A percentile compares a stretch with the other conserved stretches of the same genome.
Conservation (phyloP, 1,284 basidiomycete species). For the Sanghuangporus weigelae region DNA sequence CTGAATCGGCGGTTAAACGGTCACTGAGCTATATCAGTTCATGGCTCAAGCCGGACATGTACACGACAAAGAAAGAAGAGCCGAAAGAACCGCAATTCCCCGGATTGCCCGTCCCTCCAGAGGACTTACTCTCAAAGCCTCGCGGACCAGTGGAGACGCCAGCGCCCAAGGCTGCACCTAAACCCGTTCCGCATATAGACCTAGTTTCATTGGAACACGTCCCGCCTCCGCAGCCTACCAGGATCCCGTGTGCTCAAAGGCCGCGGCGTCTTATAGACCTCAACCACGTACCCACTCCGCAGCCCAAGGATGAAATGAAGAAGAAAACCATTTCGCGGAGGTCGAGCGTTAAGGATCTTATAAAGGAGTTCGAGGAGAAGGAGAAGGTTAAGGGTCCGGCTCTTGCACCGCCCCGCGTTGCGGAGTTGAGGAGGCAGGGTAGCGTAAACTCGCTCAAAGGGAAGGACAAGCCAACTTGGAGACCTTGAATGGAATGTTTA, state of each 20-base stretch:
- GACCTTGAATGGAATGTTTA: slow-evolving; percentile 16
- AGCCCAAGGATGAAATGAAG: slow-evolving; percentile 20
- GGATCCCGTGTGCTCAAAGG: slow-evolving; percentile 35
- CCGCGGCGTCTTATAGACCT: slow-evolving; percentile 48
- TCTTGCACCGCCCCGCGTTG: slow-evolving; percentile 22
- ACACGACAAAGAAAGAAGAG: slow-evolving; percentile 7
- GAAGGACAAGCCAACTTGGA: slow-evolving; percentile 22
- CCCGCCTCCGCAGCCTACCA: slow-evolving; percentile 34
- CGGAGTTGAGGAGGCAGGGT: slow-evolving; percentile 20
- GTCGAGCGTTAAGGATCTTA: slow-evolving; percentile 65
- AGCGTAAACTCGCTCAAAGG: slow-evolving; percentile 26
- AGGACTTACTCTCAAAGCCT: slow-evolving; percentile 40
- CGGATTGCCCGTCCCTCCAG: slow-evolving; percentile 49
- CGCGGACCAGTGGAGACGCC: slow-evolving; percentile 58
- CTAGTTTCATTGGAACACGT: slow-evolving; percentile 53
- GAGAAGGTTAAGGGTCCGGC: slow-evolving; percentile 26
- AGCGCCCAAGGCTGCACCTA: slow-evolving; percentile 40
- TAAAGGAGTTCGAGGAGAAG: slow-evolving; percentile 55
- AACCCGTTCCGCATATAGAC: slow-evolving; percentile 51
- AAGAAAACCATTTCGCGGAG: slow-evolving; percentile 33
- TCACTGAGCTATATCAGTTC: slow-evolving; percentile 16
- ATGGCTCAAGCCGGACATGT: slow-evolving; percentile 13
- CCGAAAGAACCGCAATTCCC: slow-evolving; percentile 23
- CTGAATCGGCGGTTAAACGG: slow-evolving; percentile 15
- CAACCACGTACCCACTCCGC: slow-evolving; percentile 40